Conservation (phyloP, 495 filamentous ascomycete genomes). For the Penicillium psychrofluorescens region DNA sequence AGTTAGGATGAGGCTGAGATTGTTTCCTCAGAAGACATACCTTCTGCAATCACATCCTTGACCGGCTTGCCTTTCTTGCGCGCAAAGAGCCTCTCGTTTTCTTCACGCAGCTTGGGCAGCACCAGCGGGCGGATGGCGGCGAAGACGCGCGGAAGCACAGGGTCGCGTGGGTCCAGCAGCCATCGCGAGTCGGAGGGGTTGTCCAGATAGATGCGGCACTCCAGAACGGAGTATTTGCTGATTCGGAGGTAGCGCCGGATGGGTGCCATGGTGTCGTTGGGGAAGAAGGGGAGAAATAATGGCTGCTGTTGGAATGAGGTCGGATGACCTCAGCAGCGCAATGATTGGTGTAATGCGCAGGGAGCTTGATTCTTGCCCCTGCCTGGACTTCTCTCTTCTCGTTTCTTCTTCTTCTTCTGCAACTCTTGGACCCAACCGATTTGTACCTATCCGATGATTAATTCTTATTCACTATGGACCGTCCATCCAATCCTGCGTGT, state of each 20-base stretch:
- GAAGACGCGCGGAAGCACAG: conserved; percentile 73
- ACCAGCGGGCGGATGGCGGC: conserved; percentile 76
- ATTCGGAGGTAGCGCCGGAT: conserved; percentile 79
- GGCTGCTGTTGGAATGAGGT: no score
- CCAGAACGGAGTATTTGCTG: conserved; percentile 82
- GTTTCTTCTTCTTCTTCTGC: no score
- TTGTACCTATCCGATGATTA: no score
- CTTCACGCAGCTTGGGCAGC: conserved; percentile 82
- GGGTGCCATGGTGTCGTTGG: conserved; percentile 56
- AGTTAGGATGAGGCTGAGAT: no score
- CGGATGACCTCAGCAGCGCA: no score
- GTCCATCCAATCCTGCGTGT: no score
- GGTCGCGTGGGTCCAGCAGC: conserved; percentile 64
- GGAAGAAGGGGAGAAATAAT: not conserved
- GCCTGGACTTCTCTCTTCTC: no score
- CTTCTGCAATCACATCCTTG: conserved; percentile 81
- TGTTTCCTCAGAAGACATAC: conserved; percentile 29
- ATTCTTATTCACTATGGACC: no score
- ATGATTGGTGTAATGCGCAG: no score
- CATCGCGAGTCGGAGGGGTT: conserved; percentile 77
- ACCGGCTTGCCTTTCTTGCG: conserved; percentile 66
- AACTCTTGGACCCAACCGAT: no score
- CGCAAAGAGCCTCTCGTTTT: conserved; percentile 54
- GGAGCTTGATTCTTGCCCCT: no score
- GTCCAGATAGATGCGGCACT: conserved; percentile 92